phyloP scores from a whole-genome alignment of 495 filamentous ascomycete genomes.

The Penicillium roqueforti region DNA sequence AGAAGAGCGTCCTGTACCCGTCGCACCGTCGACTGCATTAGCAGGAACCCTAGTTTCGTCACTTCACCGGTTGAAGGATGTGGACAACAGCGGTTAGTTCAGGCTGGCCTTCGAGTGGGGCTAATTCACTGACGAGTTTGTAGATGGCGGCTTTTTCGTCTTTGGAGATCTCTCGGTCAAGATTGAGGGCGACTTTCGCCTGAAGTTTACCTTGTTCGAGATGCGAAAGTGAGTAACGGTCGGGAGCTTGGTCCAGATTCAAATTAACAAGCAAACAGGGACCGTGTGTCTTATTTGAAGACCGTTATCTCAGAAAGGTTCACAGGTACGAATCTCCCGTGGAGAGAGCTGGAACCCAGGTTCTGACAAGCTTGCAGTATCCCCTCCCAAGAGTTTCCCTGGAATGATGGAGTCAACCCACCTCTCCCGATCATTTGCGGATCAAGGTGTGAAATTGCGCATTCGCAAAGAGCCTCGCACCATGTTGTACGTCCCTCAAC shows the following conservation, averaged over 20 bases:
- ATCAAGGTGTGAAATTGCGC: constrained; percentile 87
- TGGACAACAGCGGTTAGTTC: constrained; percentile 68
- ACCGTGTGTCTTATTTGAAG: constrained; percentile 62
- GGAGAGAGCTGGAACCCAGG: neutral
- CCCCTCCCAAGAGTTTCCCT: constrained; percentile 72
- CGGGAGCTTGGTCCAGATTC: neutral
- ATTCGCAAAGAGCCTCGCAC: constrained; percentile 80
- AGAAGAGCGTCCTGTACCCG: constrained; percentile 52
- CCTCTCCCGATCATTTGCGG: constrained; percentile 86
- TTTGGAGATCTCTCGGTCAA: constrained; percentile 90
- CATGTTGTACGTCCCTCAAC: constrained; percentile 41
- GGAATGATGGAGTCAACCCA: constrained; percentile 90
- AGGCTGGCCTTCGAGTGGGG: neutral
- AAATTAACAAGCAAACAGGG: constrained; percentile 21
- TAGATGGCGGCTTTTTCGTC: constrained; percentile 95
- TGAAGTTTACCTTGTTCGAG: constrained; percentile 86
- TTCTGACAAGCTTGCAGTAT: constrained; percentile 48
- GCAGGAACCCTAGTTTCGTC: constrained; percentile 86
- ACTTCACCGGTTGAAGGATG: constrained; percentile 87
- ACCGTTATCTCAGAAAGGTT: constrained; percentile 71
- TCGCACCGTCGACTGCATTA: constrained; percentile 54
- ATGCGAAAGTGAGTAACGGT: constrained; percentile 59
- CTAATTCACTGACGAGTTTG: constrained; percentile 13
- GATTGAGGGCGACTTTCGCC: constrained; percentile 69
- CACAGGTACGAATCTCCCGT: constrained; percentile 46